phyloP scores from a whole-genome alignment of 2,329 filamentous ascomycete species.

The Apiospora hydei region DNA sequence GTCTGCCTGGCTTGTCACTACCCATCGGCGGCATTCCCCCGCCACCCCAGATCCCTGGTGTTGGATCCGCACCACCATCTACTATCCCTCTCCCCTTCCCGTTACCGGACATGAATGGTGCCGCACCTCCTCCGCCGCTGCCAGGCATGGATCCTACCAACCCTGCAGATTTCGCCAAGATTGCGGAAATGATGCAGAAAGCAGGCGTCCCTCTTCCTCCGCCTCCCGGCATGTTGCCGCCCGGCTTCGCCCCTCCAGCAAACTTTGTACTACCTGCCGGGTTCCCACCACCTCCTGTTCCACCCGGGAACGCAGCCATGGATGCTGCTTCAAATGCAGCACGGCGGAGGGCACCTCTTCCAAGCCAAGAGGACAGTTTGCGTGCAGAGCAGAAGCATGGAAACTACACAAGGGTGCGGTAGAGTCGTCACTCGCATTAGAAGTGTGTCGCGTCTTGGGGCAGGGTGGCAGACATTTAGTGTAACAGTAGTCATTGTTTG shows the following conservation, averaged over 20 bases:
- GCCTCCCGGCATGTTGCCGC: slow-evolving; percentile 57
- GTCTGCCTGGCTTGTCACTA: slow-evolving; percentile 52
- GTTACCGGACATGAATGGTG: slow-evolving; percentile 52
- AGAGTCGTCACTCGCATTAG: slow-evolving; percentile 29
- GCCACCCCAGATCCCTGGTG: slow-evolving; percentile 43
- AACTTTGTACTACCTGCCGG: slow-evolving; percentile 51
- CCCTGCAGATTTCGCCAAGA: slow-evolving; percentile 66
- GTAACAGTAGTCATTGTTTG: slow-evolving; percentile 5
- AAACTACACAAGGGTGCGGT: slow-evolving; percentile 64
- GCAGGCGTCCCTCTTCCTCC: slow-evolving; percentile 69
- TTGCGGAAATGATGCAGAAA: slow-evolving; percentile 71
- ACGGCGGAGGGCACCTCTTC: slow-evolving; percentile 71
- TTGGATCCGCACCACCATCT: slow-evolving; percentile 37
- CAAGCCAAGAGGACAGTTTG: slow-evolving; percentile 84
- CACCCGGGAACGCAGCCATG: slow-evolving; percentile 38
- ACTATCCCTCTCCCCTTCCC: slow-evolving; percentile 59
- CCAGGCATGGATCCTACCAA: slow-evolving; percentile 65
- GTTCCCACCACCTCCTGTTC: slow-evolving; percentile 49
- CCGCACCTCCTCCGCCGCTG: slow-evolving; percentile 52
- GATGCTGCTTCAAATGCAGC: slow-evolving; percentile 38
- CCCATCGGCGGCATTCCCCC: slow-evolving; percentile 46
- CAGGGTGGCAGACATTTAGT: neutral
- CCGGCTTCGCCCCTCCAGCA: slow-evolving; percentile 54
- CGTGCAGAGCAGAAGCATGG: slow-evolving; percentile 76
- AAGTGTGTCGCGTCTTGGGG: neutral